These are phyloP conservation scores for Lactifluus rugatus DNA, from an alignment of 768 basidiomycete genomes.

Conservation along the genomic window DNA sequence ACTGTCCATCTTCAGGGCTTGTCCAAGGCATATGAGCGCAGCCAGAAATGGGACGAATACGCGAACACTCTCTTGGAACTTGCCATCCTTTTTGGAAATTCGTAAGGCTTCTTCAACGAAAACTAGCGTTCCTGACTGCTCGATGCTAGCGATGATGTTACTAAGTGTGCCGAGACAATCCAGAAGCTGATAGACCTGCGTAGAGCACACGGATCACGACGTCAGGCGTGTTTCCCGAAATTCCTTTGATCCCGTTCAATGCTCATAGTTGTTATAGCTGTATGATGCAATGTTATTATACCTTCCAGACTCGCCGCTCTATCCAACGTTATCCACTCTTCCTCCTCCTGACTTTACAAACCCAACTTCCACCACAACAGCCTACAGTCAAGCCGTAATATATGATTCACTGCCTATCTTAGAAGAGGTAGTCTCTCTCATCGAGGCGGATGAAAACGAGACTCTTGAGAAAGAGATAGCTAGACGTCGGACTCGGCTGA, in stretches of 20 bases:
- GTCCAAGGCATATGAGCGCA: constrained; percentile 59
- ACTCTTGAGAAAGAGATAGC: constrained; percentile 57
- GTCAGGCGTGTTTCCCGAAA: constrained; percentile 37
- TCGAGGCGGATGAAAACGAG: constrained; percentile 54
- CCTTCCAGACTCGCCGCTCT: constrained; percentile 64
- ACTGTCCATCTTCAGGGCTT: constrained; percentile 45
- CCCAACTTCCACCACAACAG: constrained; percentile 52
- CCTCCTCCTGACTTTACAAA: constrained; percentile 71
- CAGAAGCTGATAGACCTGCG: constrained; percentile 66
- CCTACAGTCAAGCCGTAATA: constrained; percentile 48
- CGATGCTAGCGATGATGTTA: constrained; percentile 36
- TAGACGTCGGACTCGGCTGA: constrained; percentile 68
- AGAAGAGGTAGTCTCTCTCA: constrained; percentile 57
- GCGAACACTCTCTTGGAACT: constrained; percentile 44
- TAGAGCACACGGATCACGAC: constrained; percentile 47
- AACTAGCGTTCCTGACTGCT: background rate
- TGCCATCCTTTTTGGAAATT: constrained; percentile 46
- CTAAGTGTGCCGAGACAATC: constrained; percentile 71
- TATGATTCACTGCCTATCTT: constrained; percentile 62
- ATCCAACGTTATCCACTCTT: constrained; percentile 49
- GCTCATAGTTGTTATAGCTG: constrained; percentile 36
- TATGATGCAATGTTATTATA: constrained; percentile 55
- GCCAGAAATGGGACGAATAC: constrained; percentile 48
- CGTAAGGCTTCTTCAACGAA: constrained; percentile 33
- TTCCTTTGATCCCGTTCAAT: background rate